Percentiles rank a stretch among this genome's conserved stretches.
Conservation (phyloP, 768 basidiomycete species). For the Tricholoma furcatifolium region DNA sequence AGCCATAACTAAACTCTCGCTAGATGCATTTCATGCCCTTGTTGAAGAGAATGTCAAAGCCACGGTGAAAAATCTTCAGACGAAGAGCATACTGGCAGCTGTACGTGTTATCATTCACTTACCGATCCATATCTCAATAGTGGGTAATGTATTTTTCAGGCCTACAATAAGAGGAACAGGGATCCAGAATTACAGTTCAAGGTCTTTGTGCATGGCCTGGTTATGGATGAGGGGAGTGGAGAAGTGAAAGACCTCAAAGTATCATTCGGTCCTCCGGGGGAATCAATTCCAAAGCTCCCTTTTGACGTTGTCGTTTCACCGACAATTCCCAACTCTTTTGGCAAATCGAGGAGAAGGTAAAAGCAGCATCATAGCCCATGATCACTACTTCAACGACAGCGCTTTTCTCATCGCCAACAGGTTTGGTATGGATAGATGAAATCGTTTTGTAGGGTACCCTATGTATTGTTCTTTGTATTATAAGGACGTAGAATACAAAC, state of each 20-base stretch:
- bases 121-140: slow-evolving; percentile 1
- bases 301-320: slow-evolving; percentile 29
- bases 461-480: no score
- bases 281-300: slow-evolving; percentile 31
- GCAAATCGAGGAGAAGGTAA: slow-evolving; percentile 17
- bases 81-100: slow-evolving; percentile 34
- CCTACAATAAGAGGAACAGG: slow-evolving; percentile 15
- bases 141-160: background rate
- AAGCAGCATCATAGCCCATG: slow-evolving; percentile 9
- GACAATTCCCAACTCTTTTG: slow-evolving; percentile 20
- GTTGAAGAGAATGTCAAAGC: slow-evolving; percentile 51
- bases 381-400: no score
- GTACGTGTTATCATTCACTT: slow-evolving; percentile 14
- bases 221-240: slow-evolving; percentile 52
- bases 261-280: slow-evolving; percentile 38
- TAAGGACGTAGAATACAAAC: no score
- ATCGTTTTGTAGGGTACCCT: no score
- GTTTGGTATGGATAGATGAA: no score
- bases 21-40: slow-evolving; percentile 38
- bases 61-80: slow-evolving; percentile 36
- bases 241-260: slow-evolving; percentile 47
- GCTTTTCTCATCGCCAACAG: no score
- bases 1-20: background rate
- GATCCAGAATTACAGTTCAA: slow-evolving; percentile 18
- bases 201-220: slow-evolving; percentile 55